Evolutionary conservation across 345 rosid genomes (phyloP).

Genomic region (Stellera chamaejasme): DNA sequence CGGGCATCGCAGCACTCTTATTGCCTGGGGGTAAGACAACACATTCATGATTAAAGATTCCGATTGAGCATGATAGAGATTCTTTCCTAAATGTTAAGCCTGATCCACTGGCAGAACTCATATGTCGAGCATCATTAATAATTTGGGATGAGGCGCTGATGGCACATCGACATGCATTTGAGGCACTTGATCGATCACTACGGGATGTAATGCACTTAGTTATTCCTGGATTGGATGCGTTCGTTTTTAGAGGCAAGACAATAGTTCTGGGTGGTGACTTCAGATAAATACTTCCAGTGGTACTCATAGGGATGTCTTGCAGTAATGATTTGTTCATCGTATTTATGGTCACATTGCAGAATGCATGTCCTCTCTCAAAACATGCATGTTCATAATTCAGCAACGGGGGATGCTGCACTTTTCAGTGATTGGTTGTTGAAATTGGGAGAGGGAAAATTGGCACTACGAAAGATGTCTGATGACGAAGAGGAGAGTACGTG

Average conservation of each 20-base stretch:
- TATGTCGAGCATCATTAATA: neutral
- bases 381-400: too few species aligned
- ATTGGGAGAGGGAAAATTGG: too few species aligned
- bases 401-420: too few species aligned
- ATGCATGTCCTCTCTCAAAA: too few species aligned
- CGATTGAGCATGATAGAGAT: neutral
- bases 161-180: neutral
- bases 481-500: too few species aligned
- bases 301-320: too few species aligned
- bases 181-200: neutral
- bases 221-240: fast-evolving
- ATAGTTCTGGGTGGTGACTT: too few species aligned
- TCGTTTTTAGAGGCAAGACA: neutral
- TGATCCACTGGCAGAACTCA: neutral
- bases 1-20: neutral
- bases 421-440: too few species aligned
- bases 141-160: neutral
- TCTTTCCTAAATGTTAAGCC: neutral
- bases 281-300: too few species aligned
- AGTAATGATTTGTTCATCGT: too few species aligned
- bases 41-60: neutral
- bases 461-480: too few species aligned
- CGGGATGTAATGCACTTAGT: neutral
- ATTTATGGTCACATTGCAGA: too few species aligned
- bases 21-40: neutral